Base-by-base conservation (phyloP, 176 grass and related monocot species). In the Triticum timopheevii region DNA sequence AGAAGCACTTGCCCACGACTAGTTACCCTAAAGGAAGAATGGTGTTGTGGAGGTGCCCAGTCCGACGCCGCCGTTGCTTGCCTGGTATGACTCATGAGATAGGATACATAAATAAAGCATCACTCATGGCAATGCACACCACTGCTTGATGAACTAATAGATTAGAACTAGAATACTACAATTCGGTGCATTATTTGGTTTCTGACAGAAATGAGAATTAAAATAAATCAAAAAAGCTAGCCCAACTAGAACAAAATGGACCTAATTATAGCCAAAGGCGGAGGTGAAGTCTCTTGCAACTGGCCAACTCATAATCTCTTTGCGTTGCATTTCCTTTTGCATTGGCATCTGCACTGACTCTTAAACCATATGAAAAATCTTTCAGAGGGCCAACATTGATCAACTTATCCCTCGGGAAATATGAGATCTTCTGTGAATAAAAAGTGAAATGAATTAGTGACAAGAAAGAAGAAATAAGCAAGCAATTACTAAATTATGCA, bases 241-340 rank as follows among this genome's bases (percentile, higher is more conserved):
- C 30, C 16, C 16, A 85, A n/a, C 27, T 68, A 5, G 30, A 79
- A 73, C 33, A 77, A 87, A 30, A 69, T 50, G 87, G 39, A 73
- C 30, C 24, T 42, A 78, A 83, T 79, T 73, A 45, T 79, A 73
- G 79, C 0, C 5, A 74, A 65, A 36, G 76, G 76, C 19, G n/a
- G 38, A 86, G n/a, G 13, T 79, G 49, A 73, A 50, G 20, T 80
- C 50, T 44, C 38, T 80, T 68, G 58, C 19, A 74, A 90, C 80
- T 87, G 77, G 95, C 96, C 96, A 98, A 54, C 87, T 98, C 96
- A 56, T 94, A 98, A 91, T 98, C 94, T 82, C 96, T 98, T 86
- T 98, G 96, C 34, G 91, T 98, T n/a, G 96, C 88, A 92, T 91
- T 86, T 73, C 96, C 96, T 45, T 82, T 73, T 8, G 93, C 93